Evolutionary conservation across 2,329 filamentous ascomycete species (phyloP).

Genomic region (Alternaria alternata): DNA sequence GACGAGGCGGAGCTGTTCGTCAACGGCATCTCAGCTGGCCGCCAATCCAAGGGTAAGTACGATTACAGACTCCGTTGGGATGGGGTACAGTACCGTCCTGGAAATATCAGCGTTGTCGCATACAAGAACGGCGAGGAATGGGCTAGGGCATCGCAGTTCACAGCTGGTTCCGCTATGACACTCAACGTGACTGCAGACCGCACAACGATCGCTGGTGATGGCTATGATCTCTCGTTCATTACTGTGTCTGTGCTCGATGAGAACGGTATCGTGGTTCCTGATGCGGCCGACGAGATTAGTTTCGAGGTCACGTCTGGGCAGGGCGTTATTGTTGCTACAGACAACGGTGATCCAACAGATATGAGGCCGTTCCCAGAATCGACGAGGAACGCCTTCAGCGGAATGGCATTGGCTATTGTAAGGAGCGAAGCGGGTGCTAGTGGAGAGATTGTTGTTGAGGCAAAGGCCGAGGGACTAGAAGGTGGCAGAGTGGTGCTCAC

Average conservation of each 20-base stretch:
- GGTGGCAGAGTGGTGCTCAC: constrained; percentile 14
- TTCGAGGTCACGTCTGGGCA: constrained; percentile 54
- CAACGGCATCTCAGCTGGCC: constrained; percentile 59
- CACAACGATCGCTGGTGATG: constrained; percentile 50
- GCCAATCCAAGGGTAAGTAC: constrained; percentile 44
- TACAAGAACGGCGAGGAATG: constrained; percentile 60
- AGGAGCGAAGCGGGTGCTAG: constrained; percentile 15
- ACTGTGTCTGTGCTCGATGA: constrained; percentile 57
- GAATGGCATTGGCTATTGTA: constrained; percentile 37
- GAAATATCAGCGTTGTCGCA: constrained; percentile 58
- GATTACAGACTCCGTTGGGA: constrained; percentile 65
- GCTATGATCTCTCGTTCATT: constrained; percentile 59
- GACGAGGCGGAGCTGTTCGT: constrained; percentile 65
- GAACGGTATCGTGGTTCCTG: constrained; percentile 55
- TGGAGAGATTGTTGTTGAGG: constrained; percentile 26
- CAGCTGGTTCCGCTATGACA: constrained; percentile 52
- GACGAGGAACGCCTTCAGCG: constrained; percentile 37
- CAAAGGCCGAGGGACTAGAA: constrained; percentile 11
- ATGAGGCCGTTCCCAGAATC: constrained; percentile 31
- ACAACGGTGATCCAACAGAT: constrained; percentile 38
- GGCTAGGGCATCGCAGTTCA: constrained; percentile 55
- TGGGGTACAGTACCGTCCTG: constrained; percentile 58
- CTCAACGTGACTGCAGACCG: constrained; percentile 56
- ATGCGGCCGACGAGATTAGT: constrained; percentile 53
- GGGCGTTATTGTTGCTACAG: constrained; percentile 53